These are phyloP conservation scores for Trifolium dubium DNA, from an alignment of 306 rosid genomes.

Conservation along the genomic window DNA sequence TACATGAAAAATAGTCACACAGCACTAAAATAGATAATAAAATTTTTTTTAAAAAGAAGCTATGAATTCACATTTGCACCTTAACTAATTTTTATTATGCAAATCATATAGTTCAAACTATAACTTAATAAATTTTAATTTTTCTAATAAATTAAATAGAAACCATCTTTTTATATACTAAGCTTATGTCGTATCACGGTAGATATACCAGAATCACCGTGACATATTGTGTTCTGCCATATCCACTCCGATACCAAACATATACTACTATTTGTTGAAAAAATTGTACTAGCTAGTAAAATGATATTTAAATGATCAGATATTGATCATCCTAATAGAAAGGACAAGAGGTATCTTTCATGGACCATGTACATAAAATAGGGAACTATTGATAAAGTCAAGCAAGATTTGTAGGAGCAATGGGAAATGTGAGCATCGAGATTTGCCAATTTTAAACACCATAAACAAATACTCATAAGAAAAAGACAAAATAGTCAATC, in stretches of 20 bases:
- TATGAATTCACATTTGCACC: neutral
- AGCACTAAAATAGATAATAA: neutral
- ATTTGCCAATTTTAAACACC: constrained; percentile 45
- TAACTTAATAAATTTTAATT: neutral
- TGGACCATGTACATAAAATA: constrained; percentile 47
- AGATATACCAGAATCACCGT: too few relatives aligned
- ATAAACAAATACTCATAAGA: constrained; percentile 36
- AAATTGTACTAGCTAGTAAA: neutral
- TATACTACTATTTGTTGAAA: neutral
- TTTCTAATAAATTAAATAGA: neutral
- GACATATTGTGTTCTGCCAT: too few relatives aligned
- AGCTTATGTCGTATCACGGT: too few relatives aligned
- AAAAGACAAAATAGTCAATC: constrained; percentile 60
- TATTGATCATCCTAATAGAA: constrained; percentile 1
- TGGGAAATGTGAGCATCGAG: constrained; percentile 53
- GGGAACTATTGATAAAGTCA: constrained; percentile 37
- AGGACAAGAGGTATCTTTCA: constrained; percentile 52
- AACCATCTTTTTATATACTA: too few relatives aligned
- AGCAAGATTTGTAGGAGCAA: constrained; percentile 46
- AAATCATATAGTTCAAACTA: neutral
- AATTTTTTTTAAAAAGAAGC: neutral
- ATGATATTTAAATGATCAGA: neutral
- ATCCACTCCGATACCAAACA: too few relatives aligned
- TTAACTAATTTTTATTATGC: neutral
- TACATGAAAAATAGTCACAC: neutral